These are phyloP conservation scores for Colletotrichum lupini DNA, from an alignment of 2,329 filamentous ascomycete species.

Conservation along the genomic window DNA sequence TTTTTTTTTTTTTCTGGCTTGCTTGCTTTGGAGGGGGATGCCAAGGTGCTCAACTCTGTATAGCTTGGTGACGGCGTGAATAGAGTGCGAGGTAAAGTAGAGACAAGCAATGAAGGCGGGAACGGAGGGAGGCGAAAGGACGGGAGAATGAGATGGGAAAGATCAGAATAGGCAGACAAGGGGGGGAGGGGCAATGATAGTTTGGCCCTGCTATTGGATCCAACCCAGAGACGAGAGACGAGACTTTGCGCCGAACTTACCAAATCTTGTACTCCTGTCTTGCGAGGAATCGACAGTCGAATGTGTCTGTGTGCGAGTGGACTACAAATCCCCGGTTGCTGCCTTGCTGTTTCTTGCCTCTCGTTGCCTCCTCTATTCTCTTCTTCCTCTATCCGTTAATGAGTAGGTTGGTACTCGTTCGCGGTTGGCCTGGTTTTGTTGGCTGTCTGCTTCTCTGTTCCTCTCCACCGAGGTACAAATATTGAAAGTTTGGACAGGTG, in stretches of 20 bases:
- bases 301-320: neutral
- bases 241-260: constrained; percentile 5
- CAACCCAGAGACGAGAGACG: neutral
- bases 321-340: neutral
- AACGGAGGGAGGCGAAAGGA: constrained; percentile 3
- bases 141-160: neutral
- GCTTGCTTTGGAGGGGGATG: neutral
- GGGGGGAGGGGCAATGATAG: neutral
- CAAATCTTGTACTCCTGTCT: neutral
- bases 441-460: neutral
- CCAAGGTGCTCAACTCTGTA: neutral
- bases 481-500: neutral
- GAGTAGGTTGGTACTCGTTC: no score
- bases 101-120: neutral
- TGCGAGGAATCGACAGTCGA: neutral
- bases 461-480: neutral
- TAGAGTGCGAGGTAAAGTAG: neutral
- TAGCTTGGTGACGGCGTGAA: neutral
- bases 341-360: neutral
- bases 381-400: no score
- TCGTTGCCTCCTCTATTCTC: no score
- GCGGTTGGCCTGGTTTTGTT: neutral
- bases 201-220: neutral
- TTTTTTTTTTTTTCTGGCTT: neutral
- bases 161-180: constrained; percentile 1